phyloP scores from a whole-genome alignment of 208 protist genomes.

The Wallacemonas sp. region DNA sequence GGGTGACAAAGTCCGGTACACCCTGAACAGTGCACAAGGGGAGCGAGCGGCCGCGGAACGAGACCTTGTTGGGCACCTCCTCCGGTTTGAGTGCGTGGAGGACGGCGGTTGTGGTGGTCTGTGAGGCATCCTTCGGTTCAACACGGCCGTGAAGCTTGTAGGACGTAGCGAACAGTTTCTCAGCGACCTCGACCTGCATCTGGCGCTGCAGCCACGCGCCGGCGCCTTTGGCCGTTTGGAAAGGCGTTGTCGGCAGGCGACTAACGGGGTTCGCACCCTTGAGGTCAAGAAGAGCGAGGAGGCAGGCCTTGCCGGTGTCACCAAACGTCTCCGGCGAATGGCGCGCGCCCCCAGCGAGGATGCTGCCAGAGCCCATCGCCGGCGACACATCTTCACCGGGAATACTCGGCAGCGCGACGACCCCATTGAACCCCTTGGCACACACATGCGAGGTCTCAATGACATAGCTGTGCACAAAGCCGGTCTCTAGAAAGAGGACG shows the following conservation, averaged over 20 bases:
- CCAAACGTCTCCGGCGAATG: slow-evolving; percentile 69
- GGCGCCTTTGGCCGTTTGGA: slow-evolving; percentile 56
- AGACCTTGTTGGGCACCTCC: slow-evolving; percentile 65
- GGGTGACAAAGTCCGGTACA: slow-evolving; percentile 49
- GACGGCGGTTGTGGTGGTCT: slow-evolving; percentile 25
- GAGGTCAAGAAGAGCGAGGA: slow-evolving; percentile 82
- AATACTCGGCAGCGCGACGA: slow-evolving; percentile 33
- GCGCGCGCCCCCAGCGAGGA: slow-evolving; percentile 21
- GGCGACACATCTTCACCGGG: slow-evolving; percentile 25
- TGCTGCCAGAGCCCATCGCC: slow-evolving; percentile 13
- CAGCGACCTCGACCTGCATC: slow-evolving; percentile 69
- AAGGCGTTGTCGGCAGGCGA: slow-evolving; percentile 57
- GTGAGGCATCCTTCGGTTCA: slow-evolving; percentile 17
- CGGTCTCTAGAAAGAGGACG: slow-evolving; percentile 72
- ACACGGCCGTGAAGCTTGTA: slow-evolving; percentile 47
- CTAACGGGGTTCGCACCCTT: slow-evolving; percentile 75
- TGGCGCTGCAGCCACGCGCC: slow-evolving; percentile 70
- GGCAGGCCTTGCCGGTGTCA: slow-evolving; percentile 77
- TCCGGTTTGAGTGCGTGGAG: slow-evolving; percentile 42
- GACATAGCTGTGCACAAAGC: slow-evolving; percentile 87
- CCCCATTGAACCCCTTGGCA: slow-evolving; percentile 54
- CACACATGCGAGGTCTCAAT: slow-evolving; percentile 92
- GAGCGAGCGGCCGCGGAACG: slow-evolving; percentile 53
- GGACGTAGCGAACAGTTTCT: slow-evolving; percentile 65
- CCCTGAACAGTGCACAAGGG: slow-evolving; percentile 61